Conservation (phyloP, 2,329 filamentous ascomycete genomes). For the Fusarium pseudonygamai region DNA sequence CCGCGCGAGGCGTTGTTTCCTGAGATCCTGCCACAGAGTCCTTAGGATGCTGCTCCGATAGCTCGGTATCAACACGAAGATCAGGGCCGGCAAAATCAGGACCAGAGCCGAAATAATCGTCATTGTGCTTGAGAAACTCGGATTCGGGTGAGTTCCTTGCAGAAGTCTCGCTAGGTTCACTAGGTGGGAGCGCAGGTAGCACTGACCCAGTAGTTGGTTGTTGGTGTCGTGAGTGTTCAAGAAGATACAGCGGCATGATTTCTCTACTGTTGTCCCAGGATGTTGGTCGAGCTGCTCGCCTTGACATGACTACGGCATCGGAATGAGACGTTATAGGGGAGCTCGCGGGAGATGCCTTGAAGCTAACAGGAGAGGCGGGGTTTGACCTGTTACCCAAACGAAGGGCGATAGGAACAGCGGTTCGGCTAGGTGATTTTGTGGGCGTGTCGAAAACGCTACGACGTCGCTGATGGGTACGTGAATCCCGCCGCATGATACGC, state of each 20-base stretch:
- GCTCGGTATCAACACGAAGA: constrained; percentile 55
- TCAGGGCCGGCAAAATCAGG: constrained; percentile 34
- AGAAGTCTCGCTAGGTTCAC: constrained; percentile 54
- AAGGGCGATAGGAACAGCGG: constrained; percentile 66
- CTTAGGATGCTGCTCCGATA: constrained; percentile 44
- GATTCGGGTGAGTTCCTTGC: constrained; percentile 48
- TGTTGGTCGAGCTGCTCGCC: constrained; percentile 59
- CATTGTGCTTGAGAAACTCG: constrained; percentile 38
- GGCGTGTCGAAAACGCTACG: constrained; percentile 60
- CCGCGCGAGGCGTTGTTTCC: constrained; percentile 75
- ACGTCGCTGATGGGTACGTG: constrained; percentile 57
- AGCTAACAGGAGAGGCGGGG: constrained; percentile 54
- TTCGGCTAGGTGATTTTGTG: constrained; percentile 63
- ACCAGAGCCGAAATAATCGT: constrained; percentile 43
- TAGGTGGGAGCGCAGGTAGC: constrained; percentile 62
- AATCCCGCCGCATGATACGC: constrained; percentile 52
- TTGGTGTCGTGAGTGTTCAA: constrained; percentile 68
- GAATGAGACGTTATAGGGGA: constrained; percentile 47
- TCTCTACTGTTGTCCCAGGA: constrained; percentile 74
- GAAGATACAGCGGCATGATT: constrained; percentile 83
- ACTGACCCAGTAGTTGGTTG: constrained; percentile 48
- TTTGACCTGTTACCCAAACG: constrained; percentile 59
- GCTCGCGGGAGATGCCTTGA: constrained; percentile 52
- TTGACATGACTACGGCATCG: constrained; percentile 48
- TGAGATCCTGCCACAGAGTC: constrained; percentile 67